These are phyloP conservation scores for Thraustochytrium striatum DNA, from an alignment of 352 stramenopile genomes.

Conservation along the genomic window DNA sequence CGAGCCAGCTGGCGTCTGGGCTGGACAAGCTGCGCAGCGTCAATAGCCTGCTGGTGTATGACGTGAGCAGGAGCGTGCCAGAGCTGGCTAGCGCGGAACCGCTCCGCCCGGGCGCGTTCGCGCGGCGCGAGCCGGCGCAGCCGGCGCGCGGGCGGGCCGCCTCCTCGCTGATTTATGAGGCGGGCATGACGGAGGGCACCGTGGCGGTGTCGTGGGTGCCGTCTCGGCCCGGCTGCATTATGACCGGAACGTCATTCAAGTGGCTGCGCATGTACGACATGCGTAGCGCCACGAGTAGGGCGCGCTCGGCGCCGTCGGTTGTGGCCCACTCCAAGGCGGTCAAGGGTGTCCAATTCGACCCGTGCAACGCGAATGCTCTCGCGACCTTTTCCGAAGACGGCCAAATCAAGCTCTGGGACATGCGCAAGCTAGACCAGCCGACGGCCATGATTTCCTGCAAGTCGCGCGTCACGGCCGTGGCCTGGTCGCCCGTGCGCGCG, in stretches of 20 bases:
- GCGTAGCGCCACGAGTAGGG: neutral
- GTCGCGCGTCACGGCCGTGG: neutral
- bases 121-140: neutral
- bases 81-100: neutral
- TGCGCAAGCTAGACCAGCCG: neutral
- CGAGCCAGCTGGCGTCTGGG: neutral
- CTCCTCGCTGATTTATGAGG: neutral
- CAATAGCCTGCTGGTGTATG: neutral
- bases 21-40: neutral
- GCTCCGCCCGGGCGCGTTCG: neutral
- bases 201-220: neutral
- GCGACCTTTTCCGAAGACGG: slow-evolving; percentile 19
- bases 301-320: neutral
- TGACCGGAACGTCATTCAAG: neutral
- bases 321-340: neutral
- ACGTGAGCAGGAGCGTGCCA: neutral
- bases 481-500: slow-evolving; percentile 46
- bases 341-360: slow-evolving; percentile 12
- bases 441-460: neutral
- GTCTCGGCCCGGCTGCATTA: neutral
- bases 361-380: neutral
- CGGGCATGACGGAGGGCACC: neutral
- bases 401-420: slow-evolving; percentile 13
- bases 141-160: neutral
- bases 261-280: slow-evolving; percentile 24